These are phyloP conservation scores for Penicillium desertorum DNA, from an alignment of 495 filamentous ascomycete genomes.

Conservation along the genomic window DNA sequence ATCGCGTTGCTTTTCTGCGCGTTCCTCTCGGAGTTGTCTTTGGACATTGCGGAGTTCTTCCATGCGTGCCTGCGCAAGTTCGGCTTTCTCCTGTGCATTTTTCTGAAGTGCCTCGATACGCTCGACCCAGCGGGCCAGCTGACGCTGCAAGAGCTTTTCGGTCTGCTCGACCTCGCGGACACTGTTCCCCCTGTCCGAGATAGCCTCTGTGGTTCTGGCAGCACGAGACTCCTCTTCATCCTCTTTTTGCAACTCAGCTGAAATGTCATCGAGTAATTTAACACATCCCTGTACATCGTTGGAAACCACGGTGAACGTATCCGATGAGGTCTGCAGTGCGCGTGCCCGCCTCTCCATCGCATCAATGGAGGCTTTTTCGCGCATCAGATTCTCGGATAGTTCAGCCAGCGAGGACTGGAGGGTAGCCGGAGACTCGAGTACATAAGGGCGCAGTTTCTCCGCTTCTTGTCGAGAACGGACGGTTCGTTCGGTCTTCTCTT, in stretches of 20 bases:
- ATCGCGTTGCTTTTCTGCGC: constrained; percentile 78
- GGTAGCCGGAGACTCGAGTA: constrained; percentile 78
- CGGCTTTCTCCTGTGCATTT: constrained; percentile 76
- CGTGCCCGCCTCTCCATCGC: constrained; percentile 78
- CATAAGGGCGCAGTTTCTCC: constrained; percentile 86
- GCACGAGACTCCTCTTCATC: constrained; percentile 83
- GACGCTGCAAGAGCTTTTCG: constrained; percentile 78
- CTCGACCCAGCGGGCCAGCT: constrained; percentile 78
- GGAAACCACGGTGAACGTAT: constrained; percentile 80
- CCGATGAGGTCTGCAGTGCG: constrained; percentile 86
- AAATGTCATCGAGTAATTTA: constrained; percentile 85
- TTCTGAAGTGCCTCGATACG: constrained; percentile 77
- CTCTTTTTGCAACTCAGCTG: constrained; percentile 78
- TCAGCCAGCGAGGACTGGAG: constrained; percentile 81
- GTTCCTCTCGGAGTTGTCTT: constrained; percentile 77
- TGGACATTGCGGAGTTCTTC: constrained; percentile 83
- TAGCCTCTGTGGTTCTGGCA: constrained; percentile 75
- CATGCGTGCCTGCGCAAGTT: constrained; percentile 79
- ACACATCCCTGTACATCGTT: constrained; percentile 82
- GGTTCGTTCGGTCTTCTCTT: constrained; percentile 71
- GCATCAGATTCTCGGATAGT: constrained; percentile 68
- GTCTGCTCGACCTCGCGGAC: constrained; percentile 87
- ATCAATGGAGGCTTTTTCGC: constrained; percentile 82
- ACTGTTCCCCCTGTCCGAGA: constrained; percentile 81
- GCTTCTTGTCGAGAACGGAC: constrained; percentile 68